Base-by-base conservation (phyloP, 106 monocot species). In the Xerophyta viscosa region DNA sequence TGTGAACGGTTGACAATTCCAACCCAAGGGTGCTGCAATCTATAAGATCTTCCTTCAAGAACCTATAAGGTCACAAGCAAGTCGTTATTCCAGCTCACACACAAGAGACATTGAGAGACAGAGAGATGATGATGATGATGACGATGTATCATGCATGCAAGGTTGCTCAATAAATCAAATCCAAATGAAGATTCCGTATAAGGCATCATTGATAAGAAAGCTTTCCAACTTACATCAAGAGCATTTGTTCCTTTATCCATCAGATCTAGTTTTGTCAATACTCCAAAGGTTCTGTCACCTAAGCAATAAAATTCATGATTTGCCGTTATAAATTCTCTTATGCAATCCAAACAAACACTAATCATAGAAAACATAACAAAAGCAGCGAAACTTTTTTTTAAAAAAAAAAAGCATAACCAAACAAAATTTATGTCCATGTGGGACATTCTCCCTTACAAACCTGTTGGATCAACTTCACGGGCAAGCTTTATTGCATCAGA, bases 191-290 rank as follows among this genome's bases (percentile, higher is more conserved):
- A 15, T 39, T 39, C 39, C 6, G 10, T 1, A 2, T 2, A 39
- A 12, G 6, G 33, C 33, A 33, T 6, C n/a, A 44, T 14, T 46
- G 2, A 46, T 46, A 46, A 20, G 6, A 19, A 46, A 46, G 20
- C 8, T 19, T 19, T 22, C 22, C 6, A 21, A 76, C 80, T 74
- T 62, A 87, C 87, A 53, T 87, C 87, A 61, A 77, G 60, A 48
- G 87, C 87, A 87, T 87, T 81, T 43, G 87, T 87, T 70, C 87
- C 87, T 39, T 70, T 74, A 61, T 87, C 87, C 87, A 87, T 87
- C 24, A 87, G 66, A 63, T 87, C 87, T 44, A 87, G 53, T 63
- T 87, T 87, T 54, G 87, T 87, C 59, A 87, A 61, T 50, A 87
- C 87, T 8, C 87, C 87, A 68, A 87, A 81, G 29, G 87, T 87